Conservation (phyloP, 2,329 filamentous ascomycete species). For the Aspergillus tubingensis region DNA sequence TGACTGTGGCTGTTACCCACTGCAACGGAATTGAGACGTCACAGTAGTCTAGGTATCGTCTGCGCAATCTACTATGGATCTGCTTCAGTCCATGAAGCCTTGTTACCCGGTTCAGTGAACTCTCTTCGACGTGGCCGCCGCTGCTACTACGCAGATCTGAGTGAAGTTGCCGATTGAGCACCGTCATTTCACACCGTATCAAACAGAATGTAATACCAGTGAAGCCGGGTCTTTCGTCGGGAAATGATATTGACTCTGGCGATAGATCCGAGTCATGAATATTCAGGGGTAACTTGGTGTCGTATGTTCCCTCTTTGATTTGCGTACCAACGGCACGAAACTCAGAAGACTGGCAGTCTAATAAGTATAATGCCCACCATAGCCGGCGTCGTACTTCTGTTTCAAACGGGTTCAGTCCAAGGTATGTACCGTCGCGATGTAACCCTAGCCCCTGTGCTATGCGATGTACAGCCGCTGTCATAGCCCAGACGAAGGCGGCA, state of each 20-base stretch:
- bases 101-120: slow-evolving; percentile 20
- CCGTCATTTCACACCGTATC: slow-evolving; percentile 54
- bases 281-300: slow-evolving; percentile 58
- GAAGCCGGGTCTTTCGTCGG: slow-evolving; percentile 51
- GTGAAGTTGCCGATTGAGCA: slow-evolving; percentile 35
- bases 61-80: slow-evolving; percentile 11
- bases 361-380: slow-evolving; percentile 66
- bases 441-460: slow-evolving; percentile 64
- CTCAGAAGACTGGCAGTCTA: slow-evolving; percentile 56
- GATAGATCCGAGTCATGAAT: slow-evolving; percentile 56
- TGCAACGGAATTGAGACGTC: slow-evolving; percentile 54
- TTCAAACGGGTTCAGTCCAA: slow-evolving; percentile 53
- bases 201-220: slow-evolving; percentile 60
- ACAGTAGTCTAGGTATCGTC: slow-evolving; percentile 52
- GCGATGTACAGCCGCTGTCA: slow-evolving; percentile 58
- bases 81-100: slow-evolving; percentile 49
- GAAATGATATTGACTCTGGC: slow-evolving; percentile 53
- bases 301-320: slow-evolving; percentile 50
- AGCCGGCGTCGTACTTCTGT: slow-evolving; percentile 66
- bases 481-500: slow-evolving; percentile 41
- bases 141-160: neutral
- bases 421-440: slow-evolving; percentile 61
- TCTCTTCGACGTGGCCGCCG: slow-evolving; percentile 28
- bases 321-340: slow-evolving; percentile 56
- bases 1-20: neutral